Percentiles rank a stretch among this genome's conserved stretches.
These are phyloP conservation scores for Cladobotryum mycophilum DNA, from an alignment of 2,329 filamentous ascomycete genomes.

Conservation along the genomic window DNA sequence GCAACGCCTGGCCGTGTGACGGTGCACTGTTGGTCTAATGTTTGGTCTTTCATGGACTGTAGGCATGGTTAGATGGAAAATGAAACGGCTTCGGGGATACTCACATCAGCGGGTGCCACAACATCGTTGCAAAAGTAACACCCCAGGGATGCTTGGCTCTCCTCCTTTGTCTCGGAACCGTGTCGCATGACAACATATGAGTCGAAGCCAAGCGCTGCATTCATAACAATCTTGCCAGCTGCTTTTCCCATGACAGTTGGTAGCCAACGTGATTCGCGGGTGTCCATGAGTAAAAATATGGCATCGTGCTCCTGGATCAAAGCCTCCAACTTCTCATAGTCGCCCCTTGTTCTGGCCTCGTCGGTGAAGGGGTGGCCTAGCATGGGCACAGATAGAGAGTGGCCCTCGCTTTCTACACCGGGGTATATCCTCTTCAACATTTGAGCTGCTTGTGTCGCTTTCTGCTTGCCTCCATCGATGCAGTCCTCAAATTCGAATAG, in stretches of 20 bases:
- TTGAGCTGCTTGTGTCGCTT: slow-evolving; percentile 74
- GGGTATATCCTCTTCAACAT: slow-evolving; percentile 83
- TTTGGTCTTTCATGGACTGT: slow-evolving; percentile 88
- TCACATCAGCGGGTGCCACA: slow-evolving; percentile 85
- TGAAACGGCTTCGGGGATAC: slow-evolving; percentile 26
- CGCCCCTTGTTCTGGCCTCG: slow-evolving; percentile 58
- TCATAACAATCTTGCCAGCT: slow-evolving; percentile 89
- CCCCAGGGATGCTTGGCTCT: slow-evolving; percentile 64
- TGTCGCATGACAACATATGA: slow-evolving; percentile 97
- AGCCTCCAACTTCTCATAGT: slow-evolving; percentile 68
- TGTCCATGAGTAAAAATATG: slow-evolving; percentile 96
- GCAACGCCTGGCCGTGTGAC: slow-evolving; percentile 91
- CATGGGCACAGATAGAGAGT: slow-evolving; percentile 88
- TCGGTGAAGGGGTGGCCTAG: slow-evolving; percentile 82
- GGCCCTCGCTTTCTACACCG: slow-evolving; percentile 73
- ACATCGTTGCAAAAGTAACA: slow-evolving; percentile 99
- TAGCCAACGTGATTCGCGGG: slow-evolving; percentile 87
- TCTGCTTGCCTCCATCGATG: slow-evolving; percentile 73
- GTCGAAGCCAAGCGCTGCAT: slow-evolving; percentile 92
- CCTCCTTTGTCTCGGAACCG: slow-evolving; percentile 56
- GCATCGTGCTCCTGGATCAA: slow-evolving; percentile 83
- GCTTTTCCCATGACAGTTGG: slow-evolving; percentile 95
- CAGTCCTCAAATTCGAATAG: slow-evolving; percentile 90
- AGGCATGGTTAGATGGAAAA: not conserved
- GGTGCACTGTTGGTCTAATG: slow-evolving; percentile 95